A percentile compares a stretch with the other conserved stretches of the same genome.
Evolutionary conservation across 2,329 filamentous ascomycete species (phyloP).

Genomic region (Penicillium sp.): DNA sequence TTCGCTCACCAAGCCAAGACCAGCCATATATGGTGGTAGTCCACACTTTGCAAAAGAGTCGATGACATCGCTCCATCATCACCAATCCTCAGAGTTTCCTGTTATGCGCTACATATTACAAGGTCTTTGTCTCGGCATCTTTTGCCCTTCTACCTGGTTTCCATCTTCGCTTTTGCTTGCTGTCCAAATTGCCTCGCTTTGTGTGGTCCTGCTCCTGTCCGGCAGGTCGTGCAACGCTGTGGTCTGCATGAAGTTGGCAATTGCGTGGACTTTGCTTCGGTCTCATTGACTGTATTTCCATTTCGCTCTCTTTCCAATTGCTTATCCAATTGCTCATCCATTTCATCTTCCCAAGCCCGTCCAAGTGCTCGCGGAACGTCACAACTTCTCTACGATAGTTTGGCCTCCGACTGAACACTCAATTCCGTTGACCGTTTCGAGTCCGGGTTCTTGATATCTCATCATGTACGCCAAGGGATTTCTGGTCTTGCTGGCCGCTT

Average conservation of each 20-base stretch:
- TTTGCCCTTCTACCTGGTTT: not conserved
- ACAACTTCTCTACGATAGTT: not conserved
- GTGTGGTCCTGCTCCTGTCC: not conserved
- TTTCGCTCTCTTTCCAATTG: not conserved
- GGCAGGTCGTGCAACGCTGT: not conserved
- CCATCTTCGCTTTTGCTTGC: conserved; percentile 1
- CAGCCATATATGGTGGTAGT: conserved; percentile 5
- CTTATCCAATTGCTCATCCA: not conserved
- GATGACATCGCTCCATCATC: conserved; percentile 28
- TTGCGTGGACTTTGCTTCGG: not conserved
- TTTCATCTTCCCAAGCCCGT: not conserved
- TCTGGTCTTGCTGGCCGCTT: conserved; percentile 18
- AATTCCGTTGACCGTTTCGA: not conserved
- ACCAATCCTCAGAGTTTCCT: conserved; percentile 7
- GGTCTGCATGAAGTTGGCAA: conserved; percentile 1
- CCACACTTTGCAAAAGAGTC: conserved; percentile 1
- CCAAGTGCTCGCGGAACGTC: not conserved
- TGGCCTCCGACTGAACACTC: not conserved
- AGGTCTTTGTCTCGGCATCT: conserved; percentile 2
- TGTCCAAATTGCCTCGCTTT: not conserved
- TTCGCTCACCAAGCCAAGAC: not conserved
- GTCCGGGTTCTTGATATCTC: not conserved
- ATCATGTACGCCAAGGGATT: conserved; percentile 26
- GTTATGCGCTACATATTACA: conserved; percentile 23
- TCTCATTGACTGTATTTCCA: not conserved